These are phyloP conservation scores for Vitis vinifera DNA, from an alignment of 164 flowering plant species.

Conservation along the genomic window ASM3070453v1 NC_081809.1:2653001-2653500, in stretches of 20 bases:
- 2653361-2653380: slow-evolving; percentile 1
- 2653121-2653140: slow-evolving; percentile 70
- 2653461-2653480: neutral
- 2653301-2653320: slow-evolving; percentile 52
- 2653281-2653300: slow-evolving; percentile 60
- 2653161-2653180: slow-evolving; percentile 53
- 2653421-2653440: neutral
- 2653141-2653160: slow-evolving; percentile 22
- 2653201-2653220: slow-evolving; percentile 83
- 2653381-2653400: neutral
- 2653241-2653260: slow-evolving; percentile 49
- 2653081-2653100: slow-evolving; percentile 57
- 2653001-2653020: slow-evolving; percentile 12
- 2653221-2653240: slow-evolving; percentile 77
- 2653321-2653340: slow-evolving; percentile 77
- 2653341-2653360: slow-evolving; percentile 71
- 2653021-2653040: slow-evolving; percentile 15
- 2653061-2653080: slow-evolving; percentile 58
- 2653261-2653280: slow-evolving; percentile 64
- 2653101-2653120: slow-evolving; percentile 69
- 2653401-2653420: neutral
- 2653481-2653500: neutral
- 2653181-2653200: slow-evolving; percentile 91
- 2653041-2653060: slow-evolving; percentile 33
- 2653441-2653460: neutral